Conservation (phyloP, 192 early-diverging fungal genomes). For the Rhizophagus prolifer region DNA sequence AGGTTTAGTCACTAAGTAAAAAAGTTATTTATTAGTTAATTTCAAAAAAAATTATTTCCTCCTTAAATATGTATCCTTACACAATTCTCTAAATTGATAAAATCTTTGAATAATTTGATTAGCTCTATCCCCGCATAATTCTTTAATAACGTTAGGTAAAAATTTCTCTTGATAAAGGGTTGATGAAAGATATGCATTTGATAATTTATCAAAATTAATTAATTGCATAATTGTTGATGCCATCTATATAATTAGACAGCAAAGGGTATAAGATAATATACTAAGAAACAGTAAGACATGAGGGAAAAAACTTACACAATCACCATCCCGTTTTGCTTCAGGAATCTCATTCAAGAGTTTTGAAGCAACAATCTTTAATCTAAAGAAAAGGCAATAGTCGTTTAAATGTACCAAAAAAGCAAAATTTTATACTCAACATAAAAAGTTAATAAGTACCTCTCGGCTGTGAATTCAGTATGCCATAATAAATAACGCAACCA, state of each 20-base stretch:
- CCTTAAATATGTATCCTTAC: slow-evolving; percentile 37
- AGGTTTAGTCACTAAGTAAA: slow-evolving; percentile 43
- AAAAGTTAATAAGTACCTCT: slow-evolving; percentile 36
- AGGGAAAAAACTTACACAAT: slow-evolving; percentile 37
- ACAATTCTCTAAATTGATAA: slow-evolving; percentile 47
- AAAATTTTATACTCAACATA: too few relatives aligned
- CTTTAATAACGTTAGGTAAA: slow-evolving; percentile 47
- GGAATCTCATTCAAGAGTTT: slow-evolving; percentile 60
- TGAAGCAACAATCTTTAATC: slow-evolving; percentile 52
- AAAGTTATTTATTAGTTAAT: not conserved
- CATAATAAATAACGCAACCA: slow-evolving; percentile 55
- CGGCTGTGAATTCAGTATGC: slow-evolving; percentile 54
- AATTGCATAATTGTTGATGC: slow-evolving; percentile 39
- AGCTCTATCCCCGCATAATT: slow-evolving; percentile 42
- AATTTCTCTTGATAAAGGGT: slow-evolving; percentile 50
- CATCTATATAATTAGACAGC: slow-evolving; percentile 40
- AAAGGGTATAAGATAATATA: not conserved
- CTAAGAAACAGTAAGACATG: not conserved
- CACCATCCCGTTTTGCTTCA: slow-evolving; percentile 54
- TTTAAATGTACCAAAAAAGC: too few relatives aligned
- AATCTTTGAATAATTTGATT: slow-evolving; percentile 44
- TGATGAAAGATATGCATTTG: slow-evolving; percentile 46
- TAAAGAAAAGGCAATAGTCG: not conserved
- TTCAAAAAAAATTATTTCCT: not conserved
- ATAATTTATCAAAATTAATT: slow-evolving; percentile 47